Evolutionary conservation across 805 yeast species (phyloP), one percentile per base, ranked within the genome.

Genomic region (Saccharomycopsis javanensis): DNA sequence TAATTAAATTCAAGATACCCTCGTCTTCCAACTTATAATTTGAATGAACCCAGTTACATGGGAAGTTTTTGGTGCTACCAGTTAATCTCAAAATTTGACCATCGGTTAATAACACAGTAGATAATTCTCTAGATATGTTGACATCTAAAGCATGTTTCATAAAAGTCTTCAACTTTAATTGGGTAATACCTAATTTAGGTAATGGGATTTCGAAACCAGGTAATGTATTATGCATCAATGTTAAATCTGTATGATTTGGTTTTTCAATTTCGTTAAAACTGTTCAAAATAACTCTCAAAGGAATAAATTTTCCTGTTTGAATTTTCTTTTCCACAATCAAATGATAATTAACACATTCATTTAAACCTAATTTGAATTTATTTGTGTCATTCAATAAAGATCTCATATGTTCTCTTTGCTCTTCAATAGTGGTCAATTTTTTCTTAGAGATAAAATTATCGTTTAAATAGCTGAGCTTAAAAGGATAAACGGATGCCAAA

Each of bases 11-110:
- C 60, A 74, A 67, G 50, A 83, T 76, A 56, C 79, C 78, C 56
- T 75, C 70, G 51, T 79, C 81, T 31, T 76, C 69, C 57, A 92
- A 71, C 69, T 84, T 84, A 71, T 75, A 83, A 46, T 79, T 74
- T 28, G 96, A 88, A 68, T 91, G 97, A 50, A 87, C 85, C 94
- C 96, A 94, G 63, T 88, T 81, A 64, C 97, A 91, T 59, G 79
- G 77, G 55, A 83, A 77, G 27, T 84, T 76, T 64, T 78, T 76
- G 38, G 75, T 69, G 52, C 96, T 96, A 51, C 97, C 97, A 28
- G 92, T 81, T 62, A 92, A 76, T 68, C 96, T 80, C 57, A 91
- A 70, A 16, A 86, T 73, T 69, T 87, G 94, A 54, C 72, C 74
- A 42, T 73, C 74, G 54, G 80, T 72, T 56, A 89, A 72, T 33